Evolutionary conservation across 2,329 filamentous ascomycete genomes (phyloP).

Genomic region (Helicocarpus griseus): DNA sequence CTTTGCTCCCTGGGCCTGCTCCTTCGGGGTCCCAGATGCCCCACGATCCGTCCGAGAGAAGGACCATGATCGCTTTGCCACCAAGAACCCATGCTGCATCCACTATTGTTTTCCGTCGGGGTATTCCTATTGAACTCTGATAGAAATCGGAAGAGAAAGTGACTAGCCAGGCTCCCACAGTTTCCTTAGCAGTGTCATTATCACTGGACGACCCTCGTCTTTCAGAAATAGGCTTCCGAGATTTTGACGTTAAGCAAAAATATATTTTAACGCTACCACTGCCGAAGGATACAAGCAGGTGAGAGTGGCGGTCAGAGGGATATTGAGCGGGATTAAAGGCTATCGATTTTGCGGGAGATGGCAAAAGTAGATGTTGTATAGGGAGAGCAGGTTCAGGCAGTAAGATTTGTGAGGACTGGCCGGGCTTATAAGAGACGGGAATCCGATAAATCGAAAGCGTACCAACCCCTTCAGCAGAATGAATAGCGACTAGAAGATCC

Average conservation of each 20-base stretch:
- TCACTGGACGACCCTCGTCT: constrained; percentile 23
- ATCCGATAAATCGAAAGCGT: constrained; percentile 37
- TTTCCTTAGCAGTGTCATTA: constrained; percentile 21
- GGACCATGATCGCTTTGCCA: constrained; percentile 35
- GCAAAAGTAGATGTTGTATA: constrained; percentile 39
- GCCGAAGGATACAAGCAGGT: constrained; percentile 45
- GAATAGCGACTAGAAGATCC: constrained; percentile 38
- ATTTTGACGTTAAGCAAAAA: constrained; percentile 39
- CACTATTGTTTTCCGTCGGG: constrained; percentile 33
- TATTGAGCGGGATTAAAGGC: constrained; percentile 46
- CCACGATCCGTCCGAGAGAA: constrained; percentile 40
- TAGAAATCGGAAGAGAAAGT: constrained; percentile 33
- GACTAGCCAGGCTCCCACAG: constrained; percentile 34
- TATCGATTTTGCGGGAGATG: constrained; percentile 41
- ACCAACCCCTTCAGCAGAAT: constrained; percentile 36
- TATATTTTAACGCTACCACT: constrained; percentile 50
- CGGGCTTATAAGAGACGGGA: constrained; percentile 23
- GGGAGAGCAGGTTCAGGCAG: constrained; percentile 31
- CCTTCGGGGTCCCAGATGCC: constrained; percentile 42
- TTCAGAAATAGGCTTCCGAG: constrained; percentile 18
- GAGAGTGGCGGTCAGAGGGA: constrained; percentile 44
- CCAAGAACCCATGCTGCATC: constrained; percentile 38
- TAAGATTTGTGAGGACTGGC: constrained; percentile 17
- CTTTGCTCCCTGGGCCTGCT: constrained; percentile 29
- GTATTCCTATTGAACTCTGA: constrained; percentile 18